These are phyloP conservation scores for Fragaria vesca DNA, from an alignment of 306 rosid genomes.

Conservation along the genomic window DNA sequence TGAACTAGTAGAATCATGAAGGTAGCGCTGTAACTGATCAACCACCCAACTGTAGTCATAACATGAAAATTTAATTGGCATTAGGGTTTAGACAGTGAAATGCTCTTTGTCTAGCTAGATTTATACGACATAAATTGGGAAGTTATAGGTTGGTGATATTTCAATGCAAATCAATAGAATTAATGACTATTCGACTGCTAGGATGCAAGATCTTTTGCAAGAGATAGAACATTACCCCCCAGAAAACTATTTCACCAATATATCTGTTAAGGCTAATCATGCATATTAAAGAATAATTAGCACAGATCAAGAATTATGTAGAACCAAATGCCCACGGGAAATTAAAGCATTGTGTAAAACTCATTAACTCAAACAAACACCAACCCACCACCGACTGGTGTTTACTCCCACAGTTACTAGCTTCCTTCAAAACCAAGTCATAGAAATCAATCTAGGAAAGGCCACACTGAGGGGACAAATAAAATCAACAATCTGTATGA, in stretches of 20 bases:
- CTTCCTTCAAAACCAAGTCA: conserved; percentile 5
- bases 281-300: background rate
- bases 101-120: background rate
- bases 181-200: background rate
- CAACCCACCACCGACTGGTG: conserved; percentile 5
- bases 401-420: background rate
- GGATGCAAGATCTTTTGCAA: background rate
- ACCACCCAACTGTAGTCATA: background rate
- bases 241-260: background rate
- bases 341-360: background rate
- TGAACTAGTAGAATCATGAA: background rate
- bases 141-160: background rate
- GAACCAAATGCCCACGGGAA: background rate
- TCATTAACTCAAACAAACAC: background rate
- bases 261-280: background rate
- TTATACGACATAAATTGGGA: background rate
- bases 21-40: background rate
- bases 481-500: background rate
- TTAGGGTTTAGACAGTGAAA: background rate
- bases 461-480: background rate
- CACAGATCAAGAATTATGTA: background rate
- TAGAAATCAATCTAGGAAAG: background rate
- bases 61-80: background rate
- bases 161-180: background rate
- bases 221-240: background rate